Conservation (phyloP, 371 early-diverging fungal species). For the Syncephalastrum contaminatum region DNA sequence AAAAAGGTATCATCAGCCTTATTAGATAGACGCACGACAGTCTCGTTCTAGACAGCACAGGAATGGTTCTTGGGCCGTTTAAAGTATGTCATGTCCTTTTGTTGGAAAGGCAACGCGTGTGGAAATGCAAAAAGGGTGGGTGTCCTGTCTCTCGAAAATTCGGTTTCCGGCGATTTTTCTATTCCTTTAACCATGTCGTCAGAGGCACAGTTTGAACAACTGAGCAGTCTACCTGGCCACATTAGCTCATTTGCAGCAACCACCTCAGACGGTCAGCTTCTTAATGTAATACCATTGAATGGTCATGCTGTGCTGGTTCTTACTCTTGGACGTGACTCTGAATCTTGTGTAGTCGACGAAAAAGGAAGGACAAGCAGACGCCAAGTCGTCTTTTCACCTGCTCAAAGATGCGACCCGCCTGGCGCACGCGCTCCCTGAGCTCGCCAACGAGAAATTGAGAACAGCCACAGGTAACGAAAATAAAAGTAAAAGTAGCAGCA, state of each 20-base stretch:
- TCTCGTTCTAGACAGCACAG: not conserved
- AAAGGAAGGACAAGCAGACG: not conserved
- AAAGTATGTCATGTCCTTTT: not conserved
- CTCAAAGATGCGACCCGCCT: not conserved
- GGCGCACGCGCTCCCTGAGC: not conserved
- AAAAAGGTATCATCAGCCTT: too few relatives aligned
- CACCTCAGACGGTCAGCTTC: not conserved
- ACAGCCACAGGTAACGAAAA: not conserved
- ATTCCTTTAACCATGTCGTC: not conserved
- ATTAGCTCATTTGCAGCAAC: not conserved
- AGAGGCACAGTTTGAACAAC: not conserved
- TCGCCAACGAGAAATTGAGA: not conserved
- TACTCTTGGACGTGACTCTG: not conserved
- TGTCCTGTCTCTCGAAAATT: too few relatives aligned
- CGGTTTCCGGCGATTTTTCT: too few relatives aligned
- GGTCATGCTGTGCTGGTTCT: not conserved
- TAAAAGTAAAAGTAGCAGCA: not conserved
- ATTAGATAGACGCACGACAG: not conserved
- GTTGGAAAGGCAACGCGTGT: not conserved
- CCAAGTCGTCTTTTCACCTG: not conserved
- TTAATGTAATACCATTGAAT: not conserved
- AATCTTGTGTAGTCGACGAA: not conserved
- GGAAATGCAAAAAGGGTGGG: too few relatives aligned
- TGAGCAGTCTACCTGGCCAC: not conserved
- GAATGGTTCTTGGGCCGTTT: not conserved